Evolutionary conservation across 106 monocot genomes (phyloP), one percentile per base, ranked within the genome.

Genomic region (Apostasia ramifera): DNA sequence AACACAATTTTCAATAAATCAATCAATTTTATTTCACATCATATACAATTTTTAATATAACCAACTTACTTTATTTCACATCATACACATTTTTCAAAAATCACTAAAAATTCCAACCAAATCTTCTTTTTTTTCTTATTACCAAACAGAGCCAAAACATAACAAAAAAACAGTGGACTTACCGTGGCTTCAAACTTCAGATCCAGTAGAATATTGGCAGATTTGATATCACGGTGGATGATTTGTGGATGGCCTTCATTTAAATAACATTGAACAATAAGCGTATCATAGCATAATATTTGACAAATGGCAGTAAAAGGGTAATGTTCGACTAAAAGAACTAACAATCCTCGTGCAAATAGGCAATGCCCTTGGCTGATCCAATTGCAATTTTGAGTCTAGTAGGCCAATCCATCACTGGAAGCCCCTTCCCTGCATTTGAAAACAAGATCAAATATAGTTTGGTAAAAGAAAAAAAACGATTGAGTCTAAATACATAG

Each of bases 271-370:
- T 38, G 41, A 81, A 26, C 40, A 59, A 56, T 70, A 12, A 38
- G 13, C 5, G 5, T 53, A 9, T 73, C 6, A 73, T 37, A 15
- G 1, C 12, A 37, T 13, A n/a, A 8, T 69, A n/a, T 49, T 9
- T 43, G 4, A 1, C 47, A 40, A 48, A 38, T 6, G 2, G 10
- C 12, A 40, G 40, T 58, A 65, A 47, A 1, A 0, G 39, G 40
- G 43, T 37, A 42, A 26, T 13, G 56, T 26, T 41, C 37, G 1
- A 12, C 41, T 70, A 1, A 40, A 9, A 59, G 44, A 47, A 72
- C 82, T 88, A 44, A 94, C 94, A 94, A 64, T 90, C 94, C 80
- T 94, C 94, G 50, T 94, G 94, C 76, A 94, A 75, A 63, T 94
- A 94, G 43, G 90, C 87, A 66, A 94, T 72, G 39, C 94, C 94